phyloP scores from a whole-genome alignment of 345 rosid species.

The Citrus unshiu region DNA sequence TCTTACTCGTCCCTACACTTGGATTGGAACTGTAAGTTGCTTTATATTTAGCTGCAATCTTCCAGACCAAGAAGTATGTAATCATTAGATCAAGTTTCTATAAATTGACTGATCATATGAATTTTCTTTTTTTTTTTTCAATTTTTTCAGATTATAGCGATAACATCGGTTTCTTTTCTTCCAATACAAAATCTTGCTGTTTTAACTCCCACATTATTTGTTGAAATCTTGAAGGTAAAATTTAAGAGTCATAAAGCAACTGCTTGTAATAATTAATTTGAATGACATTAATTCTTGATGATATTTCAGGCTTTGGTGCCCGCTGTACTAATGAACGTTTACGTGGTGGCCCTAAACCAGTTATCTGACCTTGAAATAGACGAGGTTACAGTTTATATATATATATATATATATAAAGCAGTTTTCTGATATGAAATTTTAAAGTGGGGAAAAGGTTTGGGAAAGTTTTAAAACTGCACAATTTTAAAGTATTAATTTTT shows the following conservation, averaged over 20 bases:
- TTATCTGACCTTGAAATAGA: constrained; percentile 32
- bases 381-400: constrained; percentile 18
- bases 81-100: too few relatives aligned
- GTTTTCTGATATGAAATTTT: too few relatives aligned
- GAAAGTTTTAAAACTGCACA: too few relatives aligned
- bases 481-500: too few relatives aligned
- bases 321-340: constrained; percentile 26
- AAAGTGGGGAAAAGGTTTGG: too few relatives aligned
- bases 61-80: too few relatives aligned
- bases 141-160: constrained; percentile 5
- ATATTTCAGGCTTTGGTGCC: constrained; percentile 26
- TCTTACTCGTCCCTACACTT: constrained; percentile 35
- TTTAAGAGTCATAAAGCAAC: too few relatives aligned
- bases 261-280: too few relatives aligned
- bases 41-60: not conserved
- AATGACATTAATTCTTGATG: not conserved
- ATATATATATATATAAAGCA: too few relatives aligned
- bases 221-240: constrained; percentile 31
- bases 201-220: constrained; percentile 24
- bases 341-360: constrained; percentile 32
- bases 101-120: too few relatives aligned
- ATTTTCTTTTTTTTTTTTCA: too few relatives aligned
- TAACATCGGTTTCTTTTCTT: constrained; percentile 30
- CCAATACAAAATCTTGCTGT: constrained; percentile 19
- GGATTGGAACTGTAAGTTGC: constrained; percentile 31